These are phyloP conservation scores for Fusarium poae DNA, from an alignment of 2,329 filamentous ascomycete species.

Conservation along the genomic window DNA sequence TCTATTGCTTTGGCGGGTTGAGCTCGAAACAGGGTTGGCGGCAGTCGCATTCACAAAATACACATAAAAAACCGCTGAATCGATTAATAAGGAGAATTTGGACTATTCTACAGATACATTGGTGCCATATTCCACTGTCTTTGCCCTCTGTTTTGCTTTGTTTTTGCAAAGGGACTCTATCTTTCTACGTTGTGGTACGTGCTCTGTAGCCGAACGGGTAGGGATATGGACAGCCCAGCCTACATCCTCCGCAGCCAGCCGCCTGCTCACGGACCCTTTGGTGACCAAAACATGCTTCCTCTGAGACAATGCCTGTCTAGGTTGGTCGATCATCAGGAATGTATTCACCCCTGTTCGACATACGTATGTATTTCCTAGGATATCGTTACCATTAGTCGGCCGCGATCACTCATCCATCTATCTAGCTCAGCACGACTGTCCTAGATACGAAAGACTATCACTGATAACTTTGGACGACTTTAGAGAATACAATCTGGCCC, in stretches of 20 bases:
- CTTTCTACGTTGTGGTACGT: conserved; percentile 17
- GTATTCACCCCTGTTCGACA: conserved; percentile 29
- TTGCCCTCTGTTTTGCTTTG: conserved; percentile 38
- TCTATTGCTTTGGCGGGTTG: neutral
- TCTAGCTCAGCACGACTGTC: neutral
- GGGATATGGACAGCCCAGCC: conserved; percentile 39
- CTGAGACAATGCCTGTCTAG: conserved; percentile 45
- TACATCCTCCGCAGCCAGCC: conserved; percentile 44
- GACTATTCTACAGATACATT: neutral
- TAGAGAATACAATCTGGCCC: conserved; percentile 11
- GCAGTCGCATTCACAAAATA: neutral
- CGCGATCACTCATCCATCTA: neutral
- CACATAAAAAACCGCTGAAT: neutral
- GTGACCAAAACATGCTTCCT: conserved; percentile 41
- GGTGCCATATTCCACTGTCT: neutral
- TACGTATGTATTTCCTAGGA: conserved; percentile 29
- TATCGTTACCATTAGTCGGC: conserved; percentile 22
- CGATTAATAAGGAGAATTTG: neutral
- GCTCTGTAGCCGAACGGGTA: conserved; percentile 36
- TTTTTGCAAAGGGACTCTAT: conserved; percentile 27
- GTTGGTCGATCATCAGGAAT: conserved; percentile 46
- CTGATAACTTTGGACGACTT: neutral
- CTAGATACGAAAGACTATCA: conserved; percentile 9
- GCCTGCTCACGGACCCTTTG: conserved; percentile 40
- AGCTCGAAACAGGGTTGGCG: neutral